Conservation (phyloP, 148 eudicot species). For the Heliamphora exappendiculata region DNA sequence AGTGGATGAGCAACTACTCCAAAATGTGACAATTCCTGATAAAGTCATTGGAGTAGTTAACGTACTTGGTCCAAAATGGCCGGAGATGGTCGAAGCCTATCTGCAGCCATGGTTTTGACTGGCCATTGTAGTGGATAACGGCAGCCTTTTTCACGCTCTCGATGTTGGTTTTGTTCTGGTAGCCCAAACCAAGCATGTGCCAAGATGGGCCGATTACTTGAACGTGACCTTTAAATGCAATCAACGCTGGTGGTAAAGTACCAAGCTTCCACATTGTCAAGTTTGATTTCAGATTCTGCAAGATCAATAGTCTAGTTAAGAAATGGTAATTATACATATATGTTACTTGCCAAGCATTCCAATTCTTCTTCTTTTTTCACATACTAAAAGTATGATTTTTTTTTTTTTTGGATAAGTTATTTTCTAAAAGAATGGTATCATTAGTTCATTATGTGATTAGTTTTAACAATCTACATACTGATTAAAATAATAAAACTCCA, state of each 20-base stretch:
- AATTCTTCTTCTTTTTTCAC: not conserved
- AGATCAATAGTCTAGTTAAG: not conserved
- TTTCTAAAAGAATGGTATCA: too few relatives aligned
- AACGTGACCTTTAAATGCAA: slow-evolving; percentile 90
- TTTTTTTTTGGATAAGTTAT: too few relatives aligned
- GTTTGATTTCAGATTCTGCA: slow-evolving; percentile 95
- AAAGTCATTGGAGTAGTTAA: slow-evolving; percentile 84
- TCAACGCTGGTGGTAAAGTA: slow-evolving; percentile 93
- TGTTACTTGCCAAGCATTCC: not conserved
- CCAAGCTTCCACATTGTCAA: slow-evolving; percentile 97
- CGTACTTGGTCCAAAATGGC: slow-evolving; percentile 94
- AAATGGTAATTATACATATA: not conserved
- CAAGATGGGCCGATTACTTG: slow-evolving; percentile 85
- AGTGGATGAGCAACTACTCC: slow-evolving; percentile 47
- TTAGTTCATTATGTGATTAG: not conserved
- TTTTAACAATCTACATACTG: not conserved
- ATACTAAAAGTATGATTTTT: too few relatives aligned
- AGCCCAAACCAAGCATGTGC: slow-evolving; percentile 98
- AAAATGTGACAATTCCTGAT: slow-evolving; percentile 85
- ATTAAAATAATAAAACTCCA: not conserved
- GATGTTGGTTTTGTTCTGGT: slow-evolving; percentile 72
- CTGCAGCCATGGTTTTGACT: slow-evolving; percentile 93
- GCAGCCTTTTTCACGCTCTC: slow-evolving; percentile 81
- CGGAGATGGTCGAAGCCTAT: slow-evolving; percentile 97
- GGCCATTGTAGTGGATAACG: slow-evolving; percentile 97